Conservation (phyloP, 2,329 filamentous ascomycete species). For the Amauroascus verrucosus region DNA sequence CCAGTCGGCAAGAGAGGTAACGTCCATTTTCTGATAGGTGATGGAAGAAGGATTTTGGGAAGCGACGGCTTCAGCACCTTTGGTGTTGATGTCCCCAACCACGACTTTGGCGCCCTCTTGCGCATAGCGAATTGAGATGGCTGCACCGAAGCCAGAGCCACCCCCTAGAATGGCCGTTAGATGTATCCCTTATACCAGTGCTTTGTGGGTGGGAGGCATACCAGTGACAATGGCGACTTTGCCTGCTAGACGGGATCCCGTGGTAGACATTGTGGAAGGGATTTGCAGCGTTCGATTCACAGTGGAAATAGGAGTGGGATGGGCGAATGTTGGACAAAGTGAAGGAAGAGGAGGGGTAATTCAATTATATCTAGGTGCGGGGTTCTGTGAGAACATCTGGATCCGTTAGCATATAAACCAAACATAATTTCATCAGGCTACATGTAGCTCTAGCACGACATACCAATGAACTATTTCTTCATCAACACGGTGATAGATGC, state of each 20-base stretch:
- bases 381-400: no score
- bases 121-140: conserved; percentile 32
- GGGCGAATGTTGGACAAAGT: neutral
- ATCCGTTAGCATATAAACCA: no score
- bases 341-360: neutral
- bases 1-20: conserved; percentile 29
- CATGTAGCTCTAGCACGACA: no score
- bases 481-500: no score
- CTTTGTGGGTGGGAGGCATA: conserved; percentile 19
- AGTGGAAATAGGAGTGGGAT: no score
- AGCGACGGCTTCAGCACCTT: conserved; percentile 27
- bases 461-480: no score
- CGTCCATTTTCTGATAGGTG: conserved; percentile 28
- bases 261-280: neutral
- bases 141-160: conserved; percentile 36
- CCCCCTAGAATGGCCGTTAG: conserved; percentile 23
- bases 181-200: no score
- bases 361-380: neutral
- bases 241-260: conserved; percentile 30
- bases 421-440: no score
- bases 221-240: conserved; percentile 40
- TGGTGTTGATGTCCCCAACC: conserved; percentile 33
- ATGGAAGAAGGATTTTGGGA: conserved; percentile 24
- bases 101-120: conserved; percentile 36
- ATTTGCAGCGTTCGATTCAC: no score